Evolutionary conservation across 768 basidiomycete genomes (phyloP).

Genomic region (Phylloporus sp.): DNA sequence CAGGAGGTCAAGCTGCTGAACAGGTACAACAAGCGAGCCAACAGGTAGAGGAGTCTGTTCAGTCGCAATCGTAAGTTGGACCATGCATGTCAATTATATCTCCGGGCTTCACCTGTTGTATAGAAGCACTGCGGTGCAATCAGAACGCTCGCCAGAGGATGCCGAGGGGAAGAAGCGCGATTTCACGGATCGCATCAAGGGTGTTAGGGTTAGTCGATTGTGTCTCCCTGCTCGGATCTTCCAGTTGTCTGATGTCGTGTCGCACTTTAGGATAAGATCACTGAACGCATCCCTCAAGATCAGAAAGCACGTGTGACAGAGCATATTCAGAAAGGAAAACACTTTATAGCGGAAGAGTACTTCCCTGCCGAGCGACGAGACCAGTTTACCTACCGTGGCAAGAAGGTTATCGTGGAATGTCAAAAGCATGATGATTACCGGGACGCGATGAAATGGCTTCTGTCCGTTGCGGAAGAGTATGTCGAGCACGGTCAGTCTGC

Average conservation of each 20-base stretch:
- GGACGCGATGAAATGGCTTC: constrained; percentile 69
- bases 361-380: constrained; percentile 90
- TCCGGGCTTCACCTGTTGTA: not conserved
- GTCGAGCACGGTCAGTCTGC: constrained; percentile 45
- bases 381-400: constrained; percentile 88
- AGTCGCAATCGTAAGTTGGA: constrained; percentile 16
- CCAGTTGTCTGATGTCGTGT: constrained; percentile 1
- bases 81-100: too few species aligned
- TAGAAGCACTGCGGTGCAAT: constrained; percentile 20
- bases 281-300: constrained; percentile 61
- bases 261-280: constrained; percentile 35
- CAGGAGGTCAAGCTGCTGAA: constrained; percentile 23
- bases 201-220: constrained; percentile 25
- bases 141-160: constrained; percentile 23
- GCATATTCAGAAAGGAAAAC: constrained; percentile 52
- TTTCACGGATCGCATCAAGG: constrained; percentile 28
- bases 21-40: constrained; percentile 1
- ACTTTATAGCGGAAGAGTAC: constrained; percentile 74
- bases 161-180: constrained; percentile 34
- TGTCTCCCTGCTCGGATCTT: not conserved
- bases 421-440: constrained; percentile 92
- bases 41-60: not conserved
- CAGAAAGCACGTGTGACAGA: constrained; percentile 56
- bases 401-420: constrained; percentile 92
- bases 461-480: constrained; percentile 60